Conservation (phyloP, 495 filamentous ascomycete species). For the Penicillium cinerascens region DNA sequence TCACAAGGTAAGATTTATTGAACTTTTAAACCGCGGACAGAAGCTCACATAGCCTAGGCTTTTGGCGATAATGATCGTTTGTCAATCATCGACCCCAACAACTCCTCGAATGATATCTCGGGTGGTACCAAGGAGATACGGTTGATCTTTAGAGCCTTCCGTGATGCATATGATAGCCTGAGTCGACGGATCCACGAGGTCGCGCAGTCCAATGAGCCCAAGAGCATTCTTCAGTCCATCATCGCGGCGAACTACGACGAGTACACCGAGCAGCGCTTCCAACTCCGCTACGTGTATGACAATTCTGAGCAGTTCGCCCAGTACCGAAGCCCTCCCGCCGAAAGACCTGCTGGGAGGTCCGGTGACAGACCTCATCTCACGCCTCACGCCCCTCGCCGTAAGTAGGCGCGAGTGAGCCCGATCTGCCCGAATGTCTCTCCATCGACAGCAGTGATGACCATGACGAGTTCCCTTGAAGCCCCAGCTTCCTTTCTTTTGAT, state of each 20-base stretch:
- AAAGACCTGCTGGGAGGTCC: not conserved
- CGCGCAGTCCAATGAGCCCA: slow-evolving; percentile 7
- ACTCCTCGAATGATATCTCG: slow-evolving; percentile 76
- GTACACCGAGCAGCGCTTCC: slow-evolving; percentile 61
- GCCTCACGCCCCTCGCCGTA: not conserved
- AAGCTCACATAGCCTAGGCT: not conserved
- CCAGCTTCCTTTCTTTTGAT: slow-evolving; percentile 3
- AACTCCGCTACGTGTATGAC: slow-evolving; percentile 46
- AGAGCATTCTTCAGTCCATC: slow-evolving; percentile 61
- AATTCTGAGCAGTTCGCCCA: slow-evolving; percentile 35
- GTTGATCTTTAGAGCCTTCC: slow-evolving; percentile 61
- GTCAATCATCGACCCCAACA: slow-evolving; percentile 87
- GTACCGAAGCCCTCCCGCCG: slow-evolving; percentile 24
- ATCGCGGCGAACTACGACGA: slow-evolving; percentile 69
- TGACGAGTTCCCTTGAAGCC: slow-evolving; percentile 7
- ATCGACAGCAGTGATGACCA: not conserved
- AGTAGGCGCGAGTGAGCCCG: not conserved
- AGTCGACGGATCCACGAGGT: slow-evolving; percentile 5
- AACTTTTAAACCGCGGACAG: not conserved
- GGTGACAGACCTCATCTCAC: not conserved
- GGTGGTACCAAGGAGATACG: slow-evolving; percentile 67
- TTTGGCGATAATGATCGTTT: slow-evolving; percentile 50
- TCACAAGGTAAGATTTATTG: slow-evolving; percentile 59
- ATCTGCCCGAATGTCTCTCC: not conserved
- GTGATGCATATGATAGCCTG: slow-evolving; percentile 48